Evolutionary conservation across 2,329 filamentous ascomycete genomes (phyloP).

Genomic region (Ambrosiella xylebori): DNA sequence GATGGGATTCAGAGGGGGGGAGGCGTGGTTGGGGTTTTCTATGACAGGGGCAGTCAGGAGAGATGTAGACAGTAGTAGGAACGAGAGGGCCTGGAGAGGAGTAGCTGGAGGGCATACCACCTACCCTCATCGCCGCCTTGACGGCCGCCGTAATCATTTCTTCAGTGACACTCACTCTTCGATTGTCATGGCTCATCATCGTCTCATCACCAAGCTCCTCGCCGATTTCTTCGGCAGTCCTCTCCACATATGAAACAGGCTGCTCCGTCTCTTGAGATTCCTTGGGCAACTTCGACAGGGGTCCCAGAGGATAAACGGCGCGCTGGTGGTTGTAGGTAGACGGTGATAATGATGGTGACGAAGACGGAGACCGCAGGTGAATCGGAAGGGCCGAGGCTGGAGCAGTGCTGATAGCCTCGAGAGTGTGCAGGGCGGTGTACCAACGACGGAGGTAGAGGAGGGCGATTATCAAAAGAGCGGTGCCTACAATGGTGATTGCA

Average conservation of each 20-base stretch:
- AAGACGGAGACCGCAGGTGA: neutral
- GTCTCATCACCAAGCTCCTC: no score
- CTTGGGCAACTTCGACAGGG: neutral
- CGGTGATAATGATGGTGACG: neutral
- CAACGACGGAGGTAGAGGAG: constrained; percentile 3
- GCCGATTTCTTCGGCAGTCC: neutral
- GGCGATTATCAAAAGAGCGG: neutral
- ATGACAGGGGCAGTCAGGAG: neutral
- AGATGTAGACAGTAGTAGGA: neutral
- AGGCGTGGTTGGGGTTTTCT: neutral
- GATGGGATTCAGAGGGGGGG: neutral
- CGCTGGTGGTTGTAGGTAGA: neutral
- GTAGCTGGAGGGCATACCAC: neutral
- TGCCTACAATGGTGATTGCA: neutral
- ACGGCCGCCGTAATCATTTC: neutral
- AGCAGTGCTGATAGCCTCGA: neutral
- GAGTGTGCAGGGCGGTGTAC: neutral
- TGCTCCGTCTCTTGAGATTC: neutral
- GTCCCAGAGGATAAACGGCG: neutral
- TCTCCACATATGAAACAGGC: neutral
- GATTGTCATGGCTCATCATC: no score
- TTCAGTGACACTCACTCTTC: neutral
- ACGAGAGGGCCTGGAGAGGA: no score
- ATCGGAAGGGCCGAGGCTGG: neutral
- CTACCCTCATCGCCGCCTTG: neutral